These are phyloP conservation scores for Groenewaldozyma sp. DNA, from an alignment of 1,139 yeast species.

Conservation along the genomic window DNA sequence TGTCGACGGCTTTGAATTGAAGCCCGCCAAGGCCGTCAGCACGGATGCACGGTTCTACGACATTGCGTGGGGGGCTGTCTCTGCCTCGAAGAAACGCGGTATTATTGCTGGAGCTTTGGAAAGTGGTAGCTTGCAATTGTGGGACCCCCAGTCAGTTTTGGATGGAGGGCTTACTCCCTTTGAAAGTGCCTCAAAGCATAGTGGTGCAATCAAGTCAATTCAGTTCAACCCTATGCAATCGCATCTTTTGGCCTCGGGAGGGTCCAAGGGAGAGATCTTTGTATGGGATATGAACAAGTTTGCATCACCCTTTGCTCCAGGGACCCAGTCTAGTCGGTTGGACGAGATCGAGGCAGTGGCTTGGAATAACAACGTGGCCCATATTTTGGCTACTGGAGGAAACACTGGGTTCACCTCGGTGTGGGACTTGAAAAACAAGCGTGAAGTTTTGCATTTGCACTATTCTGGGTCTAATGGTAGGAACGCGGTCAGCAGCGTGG, in stretches of 20 bases:
- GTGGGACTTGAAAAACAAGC: constrained; percentile 85
- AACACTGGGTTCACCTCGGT: constrained; percentile 77
- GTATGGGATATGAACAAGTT: constrained; percentile 75
- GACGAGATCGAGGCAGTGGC: constrained; percentile 77
- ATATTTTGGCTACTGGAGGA: constrained; percentile 87
- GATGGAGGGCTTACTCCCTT: constrained; percentile 15
- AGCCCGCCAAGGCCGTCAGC: constrained; percentile 51
- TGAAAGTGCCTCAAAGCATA: constrained; percentile 38
- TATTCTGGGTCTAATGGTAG: constrained; percentile 52
- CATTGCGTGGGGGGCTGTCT: constrained; percentile 73
- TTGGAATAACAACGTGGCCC: constrained; percentile 82
- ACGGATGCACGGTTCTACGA: constrained; percentile 54
- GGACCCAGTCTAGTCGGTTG: constrained; percentile 56
- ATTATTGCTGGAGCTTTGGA: constrained; percentile 86
- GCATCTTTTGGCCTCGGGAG: constrained; percentile 78
- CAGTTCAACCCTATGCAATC: constrained; percentile 70
- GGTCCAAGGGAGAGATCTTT: constrained; percentile 73
- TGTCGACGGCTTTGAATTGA: constrained; percentile 26
- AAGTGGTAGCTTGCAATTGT: constrained; percentile 68
- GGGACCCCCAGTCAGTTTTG: constrained; percentile 44
- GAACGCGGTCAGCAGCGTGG: constrained; percentile 37
- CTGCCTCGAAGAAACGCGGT: constrained; percentile 46
- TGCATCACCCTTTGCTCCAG: constrained; percentile 60
- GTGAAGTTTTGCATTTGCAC: constrained; percentile 80
- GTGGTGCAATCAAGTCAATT: constrained; percentile 62